Conservation (phyloP, 1,139 yeast genomes). For the Zygotorulaspora mrakii region DNA sequence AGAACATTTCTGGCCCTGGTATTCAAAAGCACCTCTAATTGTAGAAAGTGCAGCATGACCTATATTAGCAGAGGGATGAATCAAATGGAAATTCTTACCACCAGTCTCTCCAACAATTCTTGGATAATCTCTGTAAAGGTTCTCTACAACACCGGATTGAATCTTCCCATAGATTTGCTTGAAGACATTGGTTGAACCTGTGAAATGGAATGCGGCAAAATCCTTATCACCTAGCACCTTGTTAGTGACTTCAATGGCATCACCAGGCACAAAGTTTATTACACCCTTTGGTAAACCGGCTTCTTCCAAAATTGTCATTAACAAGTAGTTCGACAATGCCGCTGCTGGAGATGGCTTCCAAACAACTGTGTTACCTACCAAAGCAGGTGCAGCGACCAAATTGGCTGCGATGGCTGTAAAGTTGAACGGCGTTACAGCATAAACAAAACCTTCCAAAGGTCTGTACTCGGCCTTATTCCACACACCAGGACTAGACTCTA, state of each 20-base stretch:
- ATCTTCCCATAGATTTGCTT: constrained; percentile 72
- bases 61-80: constrained; percentile 71
- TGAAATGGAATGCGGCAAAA: constrained; percentile 86
- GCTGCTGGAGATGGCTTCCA: constrained; percentile 98
- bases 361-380: constrained; percentile 94
- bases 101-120: constrained; percentile 98
- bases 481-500: constrained; percentile 74
- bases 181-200: constrained; percentile 95
- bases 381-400: constrained; percentile 91
- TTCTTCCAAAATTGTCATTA: constrained; percentile 77
- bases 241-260: constrained; percentile 73
- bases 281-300: constrained; percentile 97
- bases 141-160: constrained; percentile 65
- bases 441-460: constrained; percentile 94
- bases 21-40: constrained; percentile 93
- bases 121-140: constrained; percentile 82
- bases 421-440: constrained; percentile 96
- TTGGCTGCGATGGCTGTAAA: constrained; percentile 98
- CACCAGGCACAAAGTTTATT: constrained; percentile 92
- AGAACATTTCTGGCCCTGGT: constrained; percentile 96
- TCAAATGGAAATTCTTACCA: constrained; percentile 92
- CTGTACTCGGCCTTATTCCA: constrained; percentile 98
- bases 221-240: constrained; percentile 60
- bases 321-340: constrained; percentile 78
- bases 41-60: constrained; percentile 85